Conservation (phyloP, 169 alveolate species). For the Cryptosporidium felis region DNA sequence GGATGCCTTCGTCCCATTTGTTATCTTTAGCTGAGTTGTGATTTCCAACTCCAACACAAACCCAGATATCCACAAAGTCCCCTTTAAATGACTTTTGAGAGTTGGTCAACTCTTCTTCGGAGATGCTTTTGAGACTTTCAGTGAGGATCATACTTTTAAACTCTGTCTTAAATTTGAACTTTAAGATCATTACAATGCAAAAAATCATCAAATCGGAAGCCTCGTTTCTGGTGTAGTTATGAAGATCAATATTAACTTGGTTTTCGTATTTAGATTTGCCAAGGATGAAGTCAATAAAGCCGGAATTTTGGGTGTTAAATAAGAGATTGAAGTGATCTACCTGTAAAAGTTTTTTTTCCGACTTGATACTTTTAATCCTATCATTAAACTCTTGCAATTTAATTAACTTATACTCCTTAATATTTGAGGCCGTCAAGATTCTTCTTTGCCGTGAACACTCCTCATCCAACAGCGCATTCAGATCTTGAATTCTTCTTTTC, state of each 20-base stretch:
- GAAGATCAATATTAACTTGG: conserved; percentile 23
- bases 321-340: neutral
- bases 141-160: neutral
- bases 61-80: conserved; percentile 13
- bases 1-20: no score
- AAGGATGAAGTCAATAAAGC: conserved; percentile 18
- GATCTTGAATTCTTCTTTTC: neutral
- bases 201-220: neutral
- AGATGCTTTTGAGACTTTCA: neutral
- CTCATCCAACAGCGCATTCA: neutral
- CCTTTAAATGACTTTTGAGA: conserved; percentile 40
- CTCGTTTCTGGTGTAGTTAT: conserved; percentile 41
- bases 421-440: neutral
- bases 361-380: neutral
- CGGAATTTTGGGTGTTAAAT: conserved; percentile 10
- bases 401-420: conserved; percentile 44
- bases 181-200: conserved; percentile 29
- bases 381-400: neutral
- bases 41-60: conserved; percentile 67
- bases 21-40: neutral
- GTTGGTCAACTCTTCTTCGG: neutral
- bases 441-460: neutral
- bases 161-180: conserved; percentile 10
- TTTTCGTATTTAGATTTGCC: neutral
- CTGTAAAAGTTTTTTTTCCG: neutral